Base-by-base conservation (phyloP, 1,139 yeast species). In the Meyerozyma carpophila region DNA sequence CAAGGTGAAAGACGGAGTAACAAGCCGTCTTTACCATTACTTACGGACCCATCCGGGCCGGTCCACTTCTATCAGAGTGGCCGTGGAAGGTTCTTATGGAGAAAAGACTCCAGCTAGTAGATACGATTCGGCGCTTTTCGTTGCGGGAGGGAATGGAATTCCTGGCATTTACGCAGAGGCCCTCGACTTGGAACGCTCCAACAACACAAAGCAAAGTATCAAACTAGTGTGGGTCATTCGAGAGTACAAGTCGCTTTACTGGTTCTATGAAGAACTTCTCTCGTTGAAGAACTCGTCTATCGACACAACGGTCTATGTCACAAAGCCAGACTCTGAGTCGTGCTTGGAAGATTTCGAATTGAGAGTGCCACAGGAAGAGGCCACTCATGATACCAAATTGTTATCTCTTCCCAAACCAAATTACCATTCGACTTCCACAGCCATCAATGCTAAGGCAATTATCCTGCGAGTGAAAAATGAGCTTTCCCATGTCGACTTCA, bases 91-190 rank as follows among this genome's bases (percentile, higher is more conserved):
- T 0, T 72, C 73, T 1, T 68, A 68, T 46, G 73, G 74, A 2
- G 56, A 62, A 4, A 55, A 65, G 9, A 53, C 64, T 5, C 66
- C 72, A 0, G 65, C 66, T 43, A 58, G 61, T 41, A 59, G 62
- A 34, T 67, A 66, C 46, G 55, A 60, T 21, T 59, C 59, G 43
- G 59, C 66, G 1, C 56, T 67, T 3, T 66, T 66, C 43, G 55
- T 67, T 21, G 73, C 72, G 6, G 74, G 73, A 5, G 75, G 74
- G 6, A 65, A 67, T 39, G 75, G 74, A 7, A 56, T 69, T 52
- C 63, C 73, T 0, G 64, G 66, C 1, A 56, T 66, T 14, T 67
- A 65, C 46, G 61, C 70, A 2, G 55, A 65, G 36, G 66, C 68
- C 1, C 50, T 60, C 45, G 66, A 63, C 47, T 49, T 67, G 38